A percentile compares a stretch with the other conserved stretches of the same genome.
These are phyloP conservation scores for Pseudomonodictys pantanalensis DNA, from an alignment of 495 filamentous ascomycete species.

Conservation along the genomic window DNA sequence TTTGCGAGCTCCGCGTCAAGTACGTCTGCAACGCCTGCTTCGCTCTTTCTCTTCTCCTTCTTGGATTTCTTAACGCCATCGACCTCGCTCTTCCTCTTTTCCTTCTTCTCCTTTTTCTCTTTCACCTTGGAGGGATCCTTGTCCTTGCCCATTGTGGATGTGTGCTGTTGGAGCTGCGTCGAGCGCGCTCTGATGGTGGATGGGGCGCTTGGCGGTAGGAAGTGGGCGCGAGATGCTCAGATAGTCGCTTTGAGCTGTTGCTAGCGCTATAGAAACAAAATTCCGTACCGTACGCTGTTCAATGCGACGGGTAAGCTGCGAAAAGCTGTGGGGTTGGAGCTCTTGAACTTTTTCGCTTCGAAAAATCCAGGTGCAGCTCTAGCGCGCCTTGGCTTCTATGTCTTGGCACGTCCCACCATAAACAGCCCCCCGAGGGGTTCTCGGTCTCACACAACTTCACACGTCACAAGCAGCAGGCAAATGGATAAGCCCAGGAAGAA, in stretches of 20 bases:
- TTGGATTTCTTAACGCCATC: constrained; percentile 65
- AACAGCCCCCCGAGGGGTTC: no score
- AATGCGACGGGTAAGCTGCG: not conserved
- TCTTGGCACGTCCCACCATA: no score
- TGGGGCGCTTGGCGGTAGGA: no score
- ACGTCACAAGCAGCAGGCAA: not conserved
- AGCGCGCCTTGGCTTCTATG: constrained; percentile 7
- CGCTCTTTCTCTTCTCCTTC: constrained; percentile 52
- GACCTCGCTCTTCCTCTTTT: constrained; percentile 77
- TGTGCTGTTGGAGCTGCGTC: not conserved
- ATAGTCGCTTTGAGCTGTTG: no score
- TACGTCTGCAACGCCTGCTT: constrained; percentile 17
- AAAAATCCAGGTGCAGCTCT: not conserved
- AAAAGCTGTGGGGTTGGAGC: not conserved
- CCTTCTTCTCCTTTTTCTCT: constrained; percentile 44
- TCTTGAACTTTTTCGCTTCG: constrained; percentile 1
- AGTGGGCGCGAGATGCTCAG: no score
- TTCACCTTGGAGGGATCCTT: constrained; percentile 37
- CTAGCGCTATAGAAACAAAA: no score
- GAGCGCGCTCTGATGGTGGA: no score
- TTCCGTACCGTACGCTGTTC: not conserved
- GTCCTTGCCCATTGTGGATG: constrained; percentile 40
- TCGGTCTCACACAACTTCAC: not conserved
- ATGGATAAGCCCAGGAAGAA: not conserved
- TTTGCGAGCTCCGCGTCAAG: constrained; percentile 25